Base-by-base conservation (phyloP, 2,329 filamentous ascomycete genomes). In the Fusarium heterosporum region DNA sequence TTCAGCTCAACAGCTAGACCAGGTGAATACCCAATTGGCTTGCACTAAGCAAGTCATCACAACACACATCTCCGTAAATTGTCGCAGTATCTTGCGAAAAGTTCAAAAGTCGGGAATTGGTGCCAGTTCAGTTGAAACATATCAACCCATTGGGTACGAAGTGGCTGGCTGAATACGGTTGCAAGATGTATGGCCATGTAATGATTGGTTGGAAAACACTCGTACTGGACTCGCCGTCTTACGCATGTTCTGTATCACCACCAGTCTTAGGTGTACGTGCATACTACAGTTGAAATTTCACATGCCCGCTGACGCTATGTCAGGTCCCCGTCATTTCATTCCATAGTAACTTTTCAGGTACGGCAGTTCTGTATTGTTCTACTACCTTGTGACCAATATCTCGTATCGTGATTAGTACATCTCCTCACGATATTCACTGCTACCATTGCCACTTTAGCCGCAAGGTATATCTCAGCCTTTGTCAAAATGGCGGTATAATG, bases 161-260 rank as follows among this genome's bases (percentile, higher is more conserved):
- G 55, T 61, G 55, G 55, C 58, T 47, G 58, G 47, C 46, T 42
- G 55, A 42, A 47, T 26, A 40, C n/a, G 19, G n/a, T 36, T 38
- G 2, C 22, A 13, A 11, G 7, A 6, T 19, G 12, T 14, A 8
- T 9, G 7, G 3, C 9, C 6, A n/a, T 19, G 4, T n/a, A 8
- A 6, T 47, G 16, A 56, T 48, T 41, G 34, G 50, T 1, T 3
- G 5, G 4, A 11, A 22, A 25, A 7, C 7, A 14, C 6, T 16
- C 28, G 30, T 40, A n/a, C 54, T 6, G 36, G 34, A 2, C 6
- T 26, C 12, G 10, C 4, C 30, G 14, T 61, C 56, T 54, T 47
- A 46, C 55, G 12, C 36, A 22, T n/a, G 16, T 28, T 38, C 26
- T 10, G 4, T 16, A 42, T 5, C n/a, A 42, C 29, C 38, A 29